Evolutionary conservation across 371 early-diverging fungal species (phyloP).

Genomic region (Rhizopus arrhizus): DNA sequence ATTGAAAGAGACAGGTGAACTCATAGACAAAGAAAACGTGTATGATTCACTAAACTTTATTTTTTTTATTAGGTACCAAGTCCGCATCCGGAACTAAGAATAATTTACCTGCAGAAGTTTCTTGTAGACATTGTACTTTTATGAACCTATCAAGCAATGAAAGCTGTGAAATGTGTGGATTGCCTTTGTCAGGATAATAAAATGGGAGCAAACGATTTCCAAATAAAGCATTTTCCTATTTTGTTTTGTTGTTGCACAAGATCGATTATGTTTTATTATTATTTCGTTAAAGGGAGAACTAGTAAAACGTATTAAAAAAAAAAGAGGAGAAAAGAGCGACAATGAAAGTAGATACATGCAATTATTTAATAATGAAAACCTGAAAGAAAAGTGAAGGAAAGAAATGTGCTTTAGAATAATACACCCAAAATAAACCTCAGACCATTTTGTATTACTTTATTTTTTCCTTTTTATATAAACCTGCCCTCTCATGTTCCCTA

Average conservation of each 20-base stretch:
- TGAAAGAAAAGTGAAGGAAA: too few species aligned
- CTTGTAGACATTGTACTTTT: constrained; percentile 94
- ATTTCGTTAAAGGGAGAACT: not conserved
- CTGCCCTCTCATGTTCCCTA: not conserved
- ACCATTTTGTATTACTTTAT: constrained; percentile 7
- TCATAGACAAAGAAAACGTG: not conserved
- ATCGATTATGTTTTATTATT: not conserved
- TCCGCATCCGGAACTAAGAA: constrained; percentile 25
- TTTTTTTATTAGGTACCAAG: constrained; percentile 13
- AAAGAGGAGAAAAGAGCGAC: not conserved
- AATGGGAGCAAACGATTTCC: not conserved
- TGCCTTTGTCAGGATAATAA: constrained; percentile 62
- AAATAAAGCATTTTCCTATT: not conserved
- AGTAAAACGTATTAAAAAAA: constrained; percentile 1
- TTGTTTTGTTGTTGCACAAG: not conserved
- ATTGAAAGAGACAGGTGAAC: constrained; percentile 60
- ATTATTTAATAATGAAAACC: too few species aligned
- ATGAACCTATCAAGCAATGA: constrained; percentile 66
- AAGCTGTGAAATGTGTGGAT: constrained; percentile 94
- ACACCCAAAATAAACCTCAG: not conserved
- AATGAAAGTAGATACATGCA: not conserved
- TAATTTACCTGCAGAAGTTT: constrained; percentile 57
- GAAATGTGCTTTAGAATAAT: too few species aligned
- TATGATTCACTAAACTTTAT: too few species aligned
- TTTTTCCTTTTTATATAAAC: not conserved